Percentiles rank a stretch among this genome's conserved stretches.
Evolutionary conservation across 495 filamentous ascomycete genomes (phyloP).

Genomic region (Penicillium samsonianum): DNA sequence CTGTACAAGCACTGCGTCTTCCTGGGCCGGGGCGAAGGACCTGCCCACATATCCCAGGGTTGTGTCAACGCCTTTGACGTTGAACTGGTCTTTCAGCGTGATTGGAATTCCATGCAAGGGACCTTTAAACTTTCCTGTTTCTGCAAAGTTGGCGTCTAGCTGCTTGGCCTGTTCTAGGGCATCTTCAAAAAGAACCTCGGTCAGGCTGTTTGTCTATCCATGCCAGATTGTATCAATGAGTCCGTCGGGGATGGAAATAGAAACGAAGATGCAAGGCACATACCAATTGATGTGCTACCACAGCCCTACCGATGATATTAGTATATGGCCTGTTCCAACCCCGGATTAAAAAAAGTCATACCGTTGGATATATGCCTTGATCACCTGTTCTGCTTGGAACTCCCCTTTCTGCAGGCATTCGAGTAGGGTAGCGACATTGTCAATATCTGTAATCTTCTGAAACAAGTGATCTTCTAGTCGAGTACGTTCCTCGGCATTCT

Average conservation of each 20-base stretch:
- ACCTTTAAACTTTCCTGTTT: conserved; percentile 51
- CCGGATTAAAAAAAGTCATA: conserved; percentile 26
- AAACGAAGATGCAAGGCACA: conserved; percentile 1
- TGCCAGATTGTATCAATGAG: neutral
- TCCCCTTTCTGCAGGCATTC: conserved; percentile 37
- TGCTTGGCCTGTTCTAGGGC: conserved; percentile 58
- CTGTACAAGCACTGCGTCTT: conserved; percentile 50
- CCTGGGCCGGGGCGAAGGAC: conserved; percentile 49
- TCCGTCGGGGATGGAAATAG: neutral
- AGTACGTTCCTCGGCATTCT: conserved; percentile 29
- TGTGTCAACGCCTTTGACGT: conserved; percentile 59
- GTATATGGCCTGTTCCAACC: neutral
- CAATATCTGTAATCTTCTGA: conserved; percentile 44
- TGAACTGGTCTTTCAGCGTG: conserved; percentile 66
- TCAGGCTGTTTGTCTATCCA: conserved; percentile 57
- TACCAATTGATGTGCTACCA: conserved; percentile 58
- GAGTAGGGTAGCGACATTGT: conserved; percentile 37
- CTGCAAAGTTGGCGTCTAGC: conserved; percentile 53
- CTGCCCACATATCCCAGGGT: conserved; percentile 60
- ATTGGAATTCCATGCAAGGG: conserved; percentile 68
- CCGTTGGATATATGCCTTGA: conserved; percentile 52
- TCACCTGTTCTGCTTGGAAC: conserved; percentile 45
- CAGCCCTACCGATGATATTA: conserved; percentile 36
- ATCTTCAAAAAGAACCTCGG: conserved; percentile 63
- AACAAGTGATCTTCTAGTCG: conserved; percentile 24